Percentiles rank a stretch among this genome's conserved stretches.
These are phyloP conservation scores for Suillus sp. DNA, from an alignment of 768 basidiomycete species.

Conservation along the genomic window DNA sequence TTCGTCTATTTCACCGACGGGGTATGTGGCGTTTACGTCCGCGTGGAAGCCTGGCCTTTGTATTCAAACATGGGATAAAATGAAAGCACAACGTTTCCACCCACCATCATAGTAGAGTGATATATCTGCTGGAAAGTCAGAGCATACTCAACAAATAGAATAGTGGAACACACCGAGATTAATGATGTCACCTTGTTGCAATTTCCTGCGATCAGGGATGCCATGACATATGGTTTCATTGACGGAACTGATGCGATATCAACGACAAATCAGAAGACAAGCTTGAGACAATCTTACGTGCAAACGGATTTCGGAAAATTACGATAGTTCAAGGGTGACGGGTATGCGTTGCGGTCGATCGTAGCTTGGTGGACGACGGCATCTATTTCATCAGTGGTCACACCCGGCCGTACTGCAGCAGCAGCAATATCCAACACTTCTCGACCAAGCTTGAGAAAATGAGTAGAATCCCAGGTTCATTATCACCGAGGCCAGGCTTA, in stretches of 20 bases:
- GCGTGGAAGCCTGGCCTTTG: constrained; percentile 73
- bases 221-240: constrained; percentile 99
- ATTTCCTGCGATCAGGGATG: constrained; percentile 83
- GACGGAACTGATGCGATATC: constrained; percentile 57
- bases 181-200: constrained; percentile 93
- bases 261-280: constrained; percentile 10
- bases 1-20: constrained; percentile 83
- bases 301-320: constrained; percentile 95
- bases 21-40: constrained; percentile 92
- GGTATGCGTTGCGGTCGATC: constrained; percentile 90
- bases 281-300: constrained; percentile 60
- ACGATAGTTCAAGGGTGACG: constrained; percentile 90
- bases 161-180: constrained; percentile 70
- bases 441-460: constrained; percentile 63
- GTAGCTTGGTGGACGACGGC: constrained; percentile 90
- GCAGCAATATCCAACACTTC: constrained; percentile 95
- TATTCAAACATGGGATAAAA: constrained; percentile 8
- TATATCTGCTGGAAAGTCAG: constrained; percentile 56
- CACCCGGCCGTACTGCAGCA: constrained; percentile 81
- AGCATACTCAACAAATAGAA: constrained; percentile 14
- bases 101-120: constrained; percentile 77
- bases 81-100: constrained; percentile 9
- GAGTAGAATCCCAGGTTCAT: neutral
- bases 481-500: constrained; percentile 40
- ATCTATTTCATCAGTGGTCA: constrained; percentile 96